A percentile compares a stretch with the other conserved stretches of the same genome.
Conservation (phyloP, 1,284 basidiomycete genomes). For the Bondarzewia mesenterica region DNA sequence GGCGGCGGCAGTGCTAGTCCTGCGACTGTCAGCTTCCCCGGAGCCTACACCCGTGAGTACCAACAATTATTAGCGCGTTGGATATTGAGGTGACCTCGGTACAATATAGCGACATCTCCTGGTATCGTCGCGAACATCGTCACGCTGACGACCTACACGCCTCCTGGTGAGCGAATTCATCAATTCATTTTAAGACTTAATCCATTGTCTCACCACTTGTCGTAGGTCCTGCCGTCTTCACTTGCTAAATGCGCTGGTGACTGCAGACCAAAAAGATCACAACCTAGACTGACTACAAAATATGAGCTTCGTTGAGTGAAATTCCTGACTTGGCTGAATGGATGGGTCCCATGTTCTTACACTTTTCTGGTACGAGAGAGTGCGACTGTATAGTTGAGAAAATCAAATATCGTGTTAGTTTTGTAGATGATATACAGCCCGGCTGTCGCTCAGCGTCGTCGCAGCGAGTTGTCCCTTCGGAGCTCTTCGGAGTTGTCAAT, state of each 20-base stretch:
- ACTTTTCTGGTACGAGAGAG: too few species aligned
- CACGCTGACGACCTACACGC: slow-evolving; percentile 14
- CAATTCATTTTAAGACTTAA: not conserved
- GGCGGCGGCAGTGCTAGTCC: slow-evolving; percentile 26
- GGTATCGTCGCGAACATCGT: slow-evolving; percentile 23
- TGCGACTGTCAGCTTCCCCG: slow-evolving; percentile 26
- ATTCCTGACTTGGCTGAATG: not conserved
- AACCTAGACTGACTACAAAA: too few species aligned
- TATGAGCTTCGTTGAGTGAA: too few species aligned
- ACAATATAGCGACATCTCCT: slow-evolving; percentile 21
- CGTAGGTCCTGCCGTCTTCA: slow-evolving; percentile 15
- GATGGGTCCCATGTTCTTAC: too few species aligned
- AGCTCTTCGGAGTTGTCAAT: too few species aligned
- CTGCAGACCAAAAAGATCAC: too few species aligned
- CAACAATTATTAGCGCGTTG: slow-evolving; percentile 4
- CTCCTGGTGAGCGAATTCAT: slow-evolving; percentile 13
- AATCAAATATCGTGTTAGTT: too few species aligned
- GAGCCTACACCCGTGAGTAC: slow-evolving; percentile 11
- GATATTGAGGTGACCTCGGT: slow-evolving; percentile 12
- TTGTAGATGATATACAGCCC: too few species aligned
- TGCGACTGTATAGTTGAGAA: too few species aligned
- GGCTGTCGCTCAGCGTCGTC: too few species aligned
- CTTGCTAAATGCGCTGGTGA: too few species aligned
- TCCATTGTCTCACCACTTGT: not conserved
- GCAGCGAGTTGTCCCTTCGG: too few species aligned